phyloP scores from a whole-genome alignment of 106 monocot genomes.

The Dendrobium chrysotoxum region DNA sequence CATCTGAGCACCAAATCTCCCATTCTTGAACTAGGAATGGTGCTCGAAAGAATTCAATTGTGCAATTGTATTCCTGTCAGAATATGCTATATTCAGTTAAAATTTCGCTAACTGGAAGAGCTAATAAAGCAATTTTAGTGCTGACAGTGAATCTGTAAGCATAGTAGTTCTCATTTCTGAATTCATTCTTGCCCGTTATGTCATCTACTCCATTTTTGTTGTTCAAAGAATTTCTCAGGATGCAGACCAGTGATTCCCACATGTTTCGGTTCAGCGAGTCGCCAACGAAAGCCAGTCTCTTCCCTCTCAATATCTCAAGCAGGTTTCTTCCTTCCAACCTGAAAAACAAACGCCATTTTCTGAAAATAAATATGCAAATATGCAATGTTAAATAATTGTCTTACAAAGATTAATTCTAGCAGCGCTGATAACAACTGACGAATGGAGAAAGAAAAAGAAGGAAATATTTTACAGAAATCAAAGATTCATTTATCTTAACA shows the following conservation, averaged over 20 bases:
- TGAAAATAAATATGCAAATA: not conserved
- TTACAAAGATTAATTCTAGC: too few species aligned
- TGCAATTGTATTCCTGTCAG: conserved; percentile 40
- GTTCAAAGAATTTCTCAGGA: conserved; percentile 17
- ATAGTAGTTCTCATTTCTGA: conserved; percentile 25
- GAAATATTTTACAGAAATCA: too few species aligned
- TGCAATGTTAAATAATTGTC: too few species aligned
- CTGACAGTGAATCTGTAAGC: conserved; percentile 29
- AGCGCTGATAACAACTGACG: too few species aligned
- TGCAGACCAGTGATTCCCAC: conserved; percentile 51
- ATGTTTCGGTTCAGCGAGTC: conserved; percentile 51
- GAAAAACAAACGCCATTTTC: not conserved
- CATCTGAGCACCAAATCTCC: conserved; percentile 8
- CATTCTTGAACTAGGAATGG: conserved; percentile 42
- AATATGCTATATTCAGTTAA: not conserved
- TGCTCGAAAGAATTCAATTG: conserved; percentile 35
- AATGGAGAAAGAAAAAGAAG: too few species aligned
- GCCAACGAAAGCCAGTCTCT: conserved; percentile 35
- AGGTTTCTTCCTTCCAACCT: conserved; percentile 33
- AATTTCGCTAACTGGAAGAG: not conserved
- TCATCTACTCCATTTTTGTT: conserved; percentile 15
- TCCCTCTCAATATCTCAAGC: conserved; percentile 38
- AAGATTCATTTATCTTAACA: too few species aligned
- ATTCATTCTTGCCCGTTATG: conserved; percentile 25
- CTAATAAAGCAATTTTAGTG: not conserved